Evolutionary conservation across 2,329 filamentous ascomycete genomes (phyloP), one percentile per base, ranked within the genome.

Genomic region (Ceratocystis eucalypticola): DNA sequence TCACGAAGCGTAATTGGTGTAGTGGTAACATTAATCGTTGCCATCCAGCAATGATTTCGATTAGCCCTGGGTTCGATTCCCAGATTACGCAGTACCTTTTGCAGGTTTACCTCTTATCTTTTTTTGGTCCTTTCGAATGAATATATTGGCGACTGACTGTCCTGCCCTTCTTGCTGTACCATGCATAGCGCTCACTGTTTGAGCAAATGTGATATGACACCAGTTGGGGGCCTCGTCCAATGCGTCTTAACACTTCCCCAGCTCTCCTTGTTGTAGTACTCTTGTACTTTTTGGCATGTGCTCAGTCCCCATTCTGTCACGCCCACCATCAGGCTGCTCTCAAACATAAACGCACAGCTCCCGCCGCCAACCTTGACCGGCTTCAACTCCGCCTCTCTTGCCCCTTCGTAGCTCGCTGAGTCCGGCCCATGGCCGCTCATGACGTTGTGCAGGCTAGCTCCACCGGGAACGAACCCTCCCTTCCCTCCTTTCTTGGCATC

Each of bases 241-340:
- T 88, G 83, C 55, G 84, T 80, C 74, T 83, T 82, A 64, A 89
- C 76, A 0, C 81, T 81, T 33, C 80, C 85, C 91, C 91, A 96
- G 73, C 88, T 92, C 78, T 95, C 88, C 67, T 86, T 84, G 73
- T 85, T 91, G 72, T 94, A 95, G 66, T 83, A 83, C 70, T 84
- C 80, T 77, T 84, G 82, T 17, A 83, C 79, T 74, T 82, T 82
- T 70, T 77, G 74, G 65, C 80, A 93, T 69, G 83, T 80, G 69
- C 75, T 74, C 68, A 83, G 74, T 1, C 86, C 87, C 86, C 86
- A 89, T 67, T 87, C 82, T 1, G 87, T 88, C 33, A 89, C 86
- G 1, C 86, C 86, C 1, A 89, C 80, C 84, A 88, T 87, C 65
- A 88, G 72, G 66, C 80, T 85, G 69, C 82, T 87, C 78, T 87